Percentiles rank a stretch among this genome's conserved stretches.
phyloP scores from a whole-genome alignment of 1,139 yeast genomes.

The Yamadazyma songkhlaensis region DNA sequence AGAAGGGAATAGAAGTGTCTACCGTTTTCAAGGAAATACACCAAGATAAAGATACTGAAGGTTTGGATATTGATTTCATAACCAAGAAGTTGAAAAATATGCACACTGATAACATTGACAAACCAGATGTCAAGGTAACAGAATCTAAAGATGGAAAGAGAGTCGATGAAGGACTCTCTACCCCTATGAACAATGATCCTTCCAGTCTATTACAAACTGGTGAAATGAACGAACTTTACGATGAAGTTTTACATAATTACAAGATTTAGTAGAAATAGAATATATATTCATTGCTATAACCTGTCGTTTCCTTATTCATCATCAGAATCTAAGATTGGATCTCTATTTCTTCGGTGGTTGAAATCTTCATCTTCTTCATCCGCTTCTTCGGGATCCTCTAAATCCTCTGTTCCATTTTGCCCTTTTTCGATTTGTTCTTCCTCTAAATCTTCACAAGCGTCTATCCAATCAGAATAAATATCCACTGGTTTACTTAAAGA shows the following conservation, averaged over 20 bases:
- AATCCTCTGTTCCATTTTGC: constrained; percentile 20
- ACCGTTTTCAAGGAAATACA: constrained; percentile 38
- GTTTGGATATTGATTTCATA: constrained; percentile 15
- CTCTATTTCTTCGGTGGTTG: constrained; percentile 4
- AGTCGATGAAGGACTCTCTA: constrained; percentile 1
- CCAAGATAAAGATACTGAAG: constrained; percentile 2
- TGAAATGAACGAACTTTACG: constrained; percentile 15
- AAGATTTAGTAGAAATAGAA: constrained; percentile 11
- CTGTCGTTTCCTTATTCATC: constrained; percentile 19
- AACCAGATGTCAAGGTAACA: neutral
- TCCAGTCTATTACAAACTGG: constrained; percentile 7
- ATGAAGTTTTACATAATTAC: constrained; percentile 16
- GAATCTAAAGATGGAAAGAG: neutral
- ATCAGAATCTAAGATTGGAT: constrained; percentile 23
- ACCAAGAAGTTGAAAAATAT: constrained; percentile 12
- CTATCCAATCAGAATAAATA: constrained; percentile 97
- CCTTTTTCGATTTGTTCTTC: constrained; percentile 48
- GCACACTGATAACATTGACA: neutral
- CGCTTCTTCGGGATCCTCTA: constrained; percentile 35
- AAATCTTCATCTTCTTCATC: constrained; percentile 31
- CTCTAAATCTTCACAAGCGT: constrained; percentile 96
- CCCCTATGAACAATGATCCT: constrained; percentile 9
- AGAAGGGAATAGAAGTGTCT: constrained; percentile 50
- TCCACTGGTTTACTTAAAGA: constrained; percentile 86
- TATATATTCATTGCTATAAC: too few species aligned